Base-by-base conservation (phyloP, 257 asterid genomes). In the Apocynum venetum region DNA sequence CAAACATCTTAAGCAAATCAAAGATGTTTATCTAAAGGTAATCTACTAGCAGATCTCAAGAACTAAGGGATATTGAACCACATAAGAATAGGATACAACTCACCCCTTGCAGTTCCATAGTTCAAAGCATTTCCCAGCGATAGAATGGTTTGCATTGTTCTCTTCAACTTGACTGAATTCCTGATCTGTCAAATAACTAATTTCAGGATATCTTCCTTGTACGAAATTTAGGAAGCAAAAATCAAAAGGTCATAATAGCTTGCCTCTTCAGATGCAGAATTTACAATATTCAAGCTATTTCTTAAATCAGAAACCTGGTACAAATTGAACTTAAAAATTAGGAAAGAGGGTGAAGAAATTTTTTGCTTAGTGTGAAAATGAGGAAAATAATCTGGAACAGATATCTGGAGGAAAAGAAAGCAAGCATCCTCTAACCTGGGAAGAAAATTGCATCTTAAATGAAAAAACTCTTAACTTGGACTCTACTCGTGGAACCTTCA, bases 91-190 rank as follows among this genome's bases (percentile, higher is more conserved):
- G 0, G 31, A 63, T 36, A 43, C 60, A 44, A 80, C 87, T 77
- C 49, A 90, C 98, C 98, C 83, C 96, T 91, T 65, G 97, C 97
- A 52, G 97, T 93, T 84, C 98, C 98, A 36, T 90, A 91, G 87
- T 93, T 93, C 74, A 93, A 88, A 80, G 96, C 96, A 88, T 93
- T 93, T 56, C 97, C 98, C 80, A 93, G 74, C 47, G 93, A 86
- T 76, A 93, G 97, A 84, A 93, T 86, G 71, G 96, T 86, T 80
- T 87, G 93, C 93, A 93, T 89, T 82, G 92, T 86, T 78, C 96
- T 89, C 82, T 89, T 93, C 84, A 93, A 86, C 84, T 92, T 93
- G 70, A 89, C 86, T 10, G 98, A 93, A 76, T 68, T 87, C 76
- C 92, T 88, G 83, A 92, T 92, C 98, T 93, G 96, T 77, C 85